These are phyloP conservation scores for Sclerotinia trifoliorum DNA, from an alignment of 2,329 filamentous ascomycete genomes.

Conservation along the genomic window DNA sequence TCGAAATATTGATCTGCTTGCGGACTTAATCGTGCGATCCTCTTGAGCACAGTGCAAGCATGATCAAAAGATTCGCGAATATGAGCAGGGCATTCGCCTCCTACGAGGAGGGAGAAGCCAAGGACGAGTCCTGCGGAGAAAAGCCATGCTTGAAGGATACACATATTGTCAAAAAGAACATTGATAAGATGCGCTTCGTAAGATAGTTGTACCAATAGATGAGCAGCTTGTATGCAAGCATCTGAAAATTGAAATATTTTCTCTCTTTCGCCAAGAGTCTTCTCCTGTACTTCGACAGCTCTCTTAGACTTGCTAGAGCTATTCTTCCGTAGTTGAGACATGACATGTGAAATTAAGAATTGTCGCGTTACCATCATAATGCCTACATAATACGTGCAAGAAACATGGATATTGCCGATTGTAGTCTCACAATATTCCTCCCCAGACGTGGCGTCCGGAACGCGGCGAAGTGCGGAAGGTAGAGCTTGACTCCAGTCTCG, in stretches of 20 bases:
- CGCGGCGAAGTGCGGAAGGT: slow-evolving; percentile 11
- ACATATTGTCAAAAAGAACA: slow-evolving; percentile 10
- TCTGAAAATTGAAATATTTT: background rate
- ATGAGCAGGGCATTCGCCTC: background rate
- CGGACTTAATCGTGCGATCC: background rate
- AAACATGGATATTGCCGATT: slow-evolving; percentile 15
- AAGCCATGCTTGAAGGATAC: slow-evolving; percentile 9
- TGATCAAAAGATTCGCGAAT: slow-evolving; percentile 1
- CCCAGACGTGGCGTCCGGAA: background rate
- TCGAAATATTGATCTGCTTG: slow-evolving; percentile 14
- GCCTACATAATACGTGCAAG: slow-evolving; percentile 9
- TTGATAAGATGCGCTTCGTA: slow-evolving; percentile 3
- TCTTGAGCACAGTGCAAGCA: background rate
- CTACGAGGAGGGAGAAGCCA: slow-evolving; percentile 14
- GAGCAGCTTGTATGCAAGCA: slow-evolving; percentile 11
- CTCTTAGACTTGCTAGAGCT: background rate
- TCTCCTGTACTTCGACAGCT: background rate
- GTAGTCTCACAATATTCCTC: background rate
- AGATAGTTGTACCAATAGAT: slow-evolving; percentile 5
- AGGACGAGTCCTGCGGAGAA: slow-evolving; percentile 12
- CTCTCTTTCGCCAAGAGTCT: background rate
- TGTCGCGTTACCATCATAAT: slow-evolving; percentile 17
- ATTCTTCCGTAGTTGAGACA: slow-evolving; percentile 9
- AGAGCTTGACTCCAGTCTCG: slow-evolving; percentile 15
- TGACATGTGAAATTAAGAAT: slow-evolving; percentile 10